phyloP scores from a whole-genome alignment of 225 moss, liverwort and hornwort genomes.

The Sphagnum tenellum region DNA sequence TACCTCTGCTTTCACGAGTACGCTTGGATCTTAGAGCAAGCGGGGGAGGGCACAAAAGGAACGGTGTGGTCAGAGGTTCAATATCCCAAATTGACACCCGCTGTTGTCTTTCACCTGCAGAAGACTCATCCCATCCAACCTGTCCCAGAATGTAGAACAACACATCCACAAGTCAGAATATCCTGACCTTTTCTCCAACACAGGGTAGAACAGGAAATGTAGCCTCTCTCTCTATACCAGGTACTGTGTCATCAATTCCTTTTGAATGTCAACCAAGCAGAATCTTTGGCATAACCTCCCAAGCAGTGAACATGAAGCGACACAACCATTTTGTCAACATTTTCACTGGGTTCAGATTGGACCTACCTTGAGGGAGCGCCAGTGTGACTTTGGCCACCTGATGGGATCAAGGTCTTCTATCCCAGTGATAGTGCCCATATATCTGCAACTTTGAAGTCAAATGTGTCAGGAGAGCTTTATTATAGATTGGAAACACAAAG shows the following conservation, averaged over 20 bases:
- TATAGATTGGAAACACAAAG: not conserved
- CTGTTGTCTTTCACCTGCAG: constrained; percentile 93
- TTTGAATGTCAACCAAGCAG: too few relatives aligned
- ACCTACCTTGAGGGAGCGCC: constrained; percentile 89
- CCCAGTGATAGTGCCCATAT: constrained; percentile 97
- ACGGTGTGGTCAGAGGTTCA: constrained; percentile 84
- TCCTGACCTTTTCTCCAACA: too few relatives aligned
- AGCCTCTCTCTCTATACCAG: too few relatives aligned
- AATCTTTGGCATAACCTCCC: too few relatives aligned
- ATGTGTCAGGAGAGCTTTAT: not conserved
- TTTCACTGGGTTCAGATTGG: too few relatives aligned
- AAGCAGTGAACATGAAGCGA: too few relatives aligned
- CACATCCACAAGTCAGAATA: too few relatives aligned
- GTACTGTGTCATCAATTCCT: too few relatives aligned
- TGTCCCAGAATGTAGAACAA: constrained; percentile 6
- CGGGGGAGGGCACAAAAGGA: constrained; percentile 72
- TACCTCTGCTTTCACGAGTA: constrained; percentile 68
- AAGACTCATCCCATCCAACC: constrained; percentile 99
- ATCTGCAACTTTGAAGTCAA: constrained; percentile 38
- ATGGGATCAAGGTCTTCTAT: constrained; percentile 79
- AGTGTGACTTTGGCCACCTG: constrained; percentile 89
- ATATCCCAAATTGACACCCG: constrained; percentile 98
- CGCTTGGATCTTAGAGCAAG: constrained; percentile 75
- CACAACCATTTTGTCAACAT: too few relatives aligned
- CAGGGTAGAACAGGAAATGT: too few relatives aligned